Base-by-base conservation (phyloP, 108 stramenopile genomes). In the Skeletonema menzelii region DNA sequence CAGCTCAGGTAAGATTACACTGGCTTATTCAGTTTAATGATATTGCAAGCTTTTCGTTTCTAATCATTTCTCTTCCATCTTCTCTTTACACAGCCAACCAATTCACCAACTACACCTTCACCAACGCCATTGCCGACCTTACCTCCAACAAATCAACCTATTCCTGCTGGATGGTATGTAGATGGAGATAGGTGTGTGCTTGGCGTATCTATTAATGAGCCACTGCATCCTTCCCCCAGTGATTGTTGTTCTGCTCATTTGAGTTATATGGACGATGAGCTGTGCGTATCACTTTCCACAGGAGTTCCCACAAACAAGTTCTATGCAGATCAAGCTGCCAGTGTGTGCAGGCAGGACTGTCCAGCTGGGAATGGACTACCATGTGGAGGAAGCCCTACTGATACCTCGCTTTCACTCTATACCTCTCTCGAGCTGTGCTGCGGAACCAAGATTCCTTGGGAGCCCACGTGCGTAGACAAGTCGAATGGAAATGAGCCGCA, bases 231-330 rank as follows among this genome's bases (percentile, higher is more conserved):
- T 31, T 22, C 20, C 42, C 40, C 63, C 4, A 63, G 35, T 37
- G 40, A 19, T 38, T 63, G 63, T 11, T 63, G 63, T 24, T 1
- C 34, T 37, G n/a, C 1, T 14, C 34, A 63, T 0, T 63, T 63
- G 34, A 38, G 63, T 37, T 63, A 40, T 38, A 63, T 63, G 34
- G 13, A 24, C 34, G 42, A 37, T 22, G 63, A 63, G 19, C 27
- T 63, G 63, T 63, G 63, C 38, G 63, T 63, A n/a, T 63, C 63
- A 2, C 22, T 11, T 38, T 63, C 63, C 17, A 63, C 63, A 24
- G 63, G 63, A 63, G 63, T 63, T 42, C 63, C 20, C 19, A 63
- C 63, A 8, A 63, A 38, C 35, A 63, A n/a, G 63, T 63, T 63
- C 63, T 63, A 63, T 63, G 63, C 63, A 0, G 63, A 63, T 37